phyloP scores from a whole-genome alignment of 495 filamentous ascomycete genomes.

The Hypoxylon perforatum region DNA sequence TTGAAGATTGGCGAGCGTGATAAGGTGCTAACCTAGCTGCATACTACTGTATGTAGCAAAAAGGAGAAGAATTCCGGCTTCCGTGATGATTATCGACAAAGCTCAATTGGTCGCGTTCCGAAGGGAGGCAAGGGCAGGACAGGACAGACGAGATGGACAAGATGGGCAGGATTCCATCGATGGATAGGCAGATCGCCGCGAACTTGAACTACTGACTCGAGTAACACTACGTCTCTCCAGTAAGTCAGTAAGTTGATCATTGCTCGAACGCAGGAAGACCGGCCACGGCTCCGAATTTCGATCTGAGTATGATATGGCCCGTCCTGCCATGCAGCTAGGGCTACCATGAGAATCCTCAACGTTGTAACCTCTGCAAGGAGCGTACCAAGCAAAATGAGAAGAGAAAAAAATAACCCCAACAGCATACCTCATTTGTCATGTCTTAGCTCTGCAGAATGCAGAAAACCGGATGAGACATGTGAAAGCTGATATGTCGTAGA shows the following conservation, averaged over 20 bases:
- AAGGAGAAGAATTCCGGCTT: slow-evolving; percentile 37
- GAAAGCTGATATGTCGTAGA: slow-evolving; percentile 30
- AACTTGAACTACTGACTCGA: slow-evolving; percentile 10
- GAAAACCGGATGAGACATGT: slow-evolving; percentile 27
- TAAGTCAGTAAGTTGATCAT: slow-evolving; percentile 41
- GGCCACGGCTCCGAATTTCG: slow-evolving; percentile 38
- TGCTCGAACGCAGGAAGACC: slow-evolving; percentile 37
- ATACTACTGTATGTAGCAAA: slow-evolving; percentile 32
- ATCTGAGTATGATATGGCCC: slow-evolving; percentile 11
- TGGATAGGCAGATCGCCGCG: slow-evolving; percentile 32
- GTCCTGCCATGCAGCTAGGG: background rate
- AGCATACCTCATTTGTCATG: slow-evolving; percentile 7
- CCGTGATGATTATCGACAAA: slow-evolving; percentile 21
- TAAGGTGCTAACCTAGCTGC: slow-evolving; percentile 20
- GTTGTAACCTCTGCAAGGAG: background rate
- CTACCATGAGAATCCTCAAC: background rate
- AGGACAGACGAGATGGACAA: too few species aligned
- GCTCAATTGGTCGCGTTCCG: slow-evolving; percentile 27
- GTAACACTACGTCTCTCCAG: slow-evolving; percentile 23
- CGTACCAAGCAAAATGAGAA: slow-evolving; percentile 16
- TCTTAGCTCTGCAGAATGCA: slow-evolving; percentile 18
- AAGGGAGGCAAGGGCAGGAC: too few species aligned
- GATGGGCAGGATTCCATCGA: slow-evolving; percentile 19
- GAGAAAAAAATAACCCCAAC: too few species aligned
- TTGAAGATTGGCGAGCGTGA: slow-evolving; percentile 19